Base-by-base conservation (phyloP, 192 early-diverging fungal genomes). In the Backusella liffmaniae region DNA sequence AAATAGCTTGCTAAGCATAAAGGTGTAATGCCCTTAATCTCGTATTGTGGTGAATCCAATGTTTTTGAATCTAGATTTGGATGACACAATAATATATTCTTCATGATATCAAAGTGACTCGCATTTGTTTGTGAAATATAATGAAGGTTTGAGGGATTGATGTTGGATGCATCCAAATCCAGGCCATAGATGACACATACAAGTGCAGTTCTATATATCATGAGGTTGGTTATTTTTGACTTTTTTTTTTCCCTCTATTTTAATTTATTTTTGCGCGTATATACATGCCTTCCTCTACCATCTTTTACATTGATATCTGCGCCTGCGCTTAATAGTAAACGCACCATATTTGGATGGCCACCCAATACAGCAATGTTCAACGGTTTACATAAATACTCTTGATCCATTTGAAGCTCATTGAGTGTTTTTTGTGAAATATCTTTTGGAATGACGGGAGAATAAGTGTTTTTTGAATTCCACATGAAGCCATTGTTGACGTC, bases 1-100 rank as follows among this genome's bases (percentile, higher is more conserved):
- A 92, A 79, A 72, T 92, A 92, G 67, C 89, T 87, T 35, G 89
- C 90, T 41, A 92, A 73, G 74, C 89, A 92, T 10, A 92, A 80
- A 5, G 90, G 90, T 13, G 91, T 92, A 32, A 92, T 91, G 1
- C 91, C 91, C 39, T 84, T 81, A 46, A 81, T 83, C 73, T 88
- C 90, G 53, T 89, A 81, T 75, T 92, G 91, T 9, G 91, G 86
- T 9, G 83, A 79, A 76, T 92, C 84, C 13, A 92, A 70, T 2
- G 89, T 87, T 9, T 80, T 66, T 15, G 82, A 76, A 30, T 83
- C 76, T 13, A 87, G 73, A 36, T 84, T 84, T 23, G 82, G 86
- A 41, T 88, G 84, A 3, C 88, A 82, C 32, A 91, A 72, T 29
- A 88, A 74, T 26, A 84, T 84, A 66, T 83, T 79, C 9, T 86